Evolutionary conservation across 768 basidiomycete species (phyloP), one percentile per base, ranked within the genome.

Genomic region (Podaxis sp.): DNA sequence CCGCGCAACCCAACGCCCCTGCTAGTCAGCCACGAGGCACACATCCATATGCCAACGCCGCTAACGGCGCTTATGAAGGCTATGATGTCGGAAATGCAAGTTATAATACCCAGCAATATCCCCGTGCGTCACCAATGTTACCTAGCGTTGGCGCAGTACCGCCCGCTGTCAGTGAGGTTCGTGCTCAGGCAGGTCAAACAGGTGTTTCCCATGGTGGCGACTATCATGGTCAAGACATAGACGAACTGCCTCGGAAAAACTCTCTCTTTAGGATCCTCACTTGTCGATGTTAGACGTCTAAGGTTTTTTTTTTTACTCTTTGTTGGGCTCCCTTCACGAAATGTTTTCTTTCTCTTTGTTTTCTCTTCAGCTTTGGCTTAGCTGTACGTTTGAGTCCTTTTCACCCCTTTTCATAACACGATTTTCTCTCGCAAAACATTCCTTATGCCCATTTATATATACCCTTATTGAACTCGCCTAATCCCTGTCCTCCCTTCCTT

Each of bases 41-140:
- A 17, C 90, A 92, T 71, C 91, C 91, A 5, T 93, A 93, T 65
- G 90, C 90, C 24, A 85, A 78, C 63, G 83, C 81, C 12, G 72
- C 76, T 54, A 71, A 79, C n/a, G 79, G 81, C 19, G 88, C 82
- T 8, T 86, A 85, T 72, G 88, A 90, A 67, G 61, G 54, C 17
- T 86, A 87, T 66, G 74, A 79, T 22, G 71, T 71, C 30, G 78
- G 74, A 46, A 88, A 92, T 48, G 90, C 89, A 65, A 76, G 77
- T 26, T 87, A 84, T 68, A 81, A 79, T 51, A 75, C 70, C 63
- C 83, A 83, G 66, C 84, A 83, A 69, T 93, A 93, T 68, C 89
- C 89, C n/a, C 85, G 90, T 57, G 82, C 85, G 30, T 93, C 92
- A 44, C 92, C 91, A 17, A 94, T 94, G 92, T 84, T 92, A 59